Percentiles rank a stretch among this genome's conserved stretches.
Evolutionary conservation across 257 asterid genomes (phyloP).

Genomic region (Penstemon newberryi): DNA sequence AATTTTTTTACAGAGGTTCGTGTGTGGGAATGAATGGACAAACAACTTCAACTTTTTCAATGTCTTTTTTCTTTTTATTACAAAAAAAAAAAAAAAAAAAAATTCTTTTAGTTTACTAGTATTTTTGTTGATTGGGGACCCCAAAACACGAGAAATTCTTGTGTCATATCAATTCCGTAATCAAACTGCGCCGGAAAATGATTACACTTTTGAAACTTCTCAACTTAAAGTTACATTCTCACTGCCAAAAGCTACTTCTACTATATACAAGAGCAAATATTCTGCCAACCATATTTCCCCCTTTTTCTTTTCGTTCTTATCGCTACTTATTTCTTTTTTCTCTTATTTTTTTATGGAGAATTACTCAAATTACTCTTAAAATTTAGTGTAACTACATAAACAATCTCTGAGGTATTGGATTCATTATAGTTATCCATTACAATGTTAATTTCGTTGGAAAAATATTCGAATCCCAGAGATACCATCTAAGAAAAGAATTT

Average conservation of each 20-base stretch:
- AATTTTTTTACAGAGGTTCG: neutral
- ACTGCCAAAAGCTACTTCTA: slow-evolving; percentile 32
- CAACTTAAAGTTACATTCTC: slow-evolving; percentile 29
- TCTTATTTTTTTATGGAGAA: no score
- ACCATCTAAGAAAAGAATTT: no score
- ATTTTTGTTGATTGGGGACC: slow-evolving; percentile 26
- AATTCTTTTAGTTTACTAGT: neutral
- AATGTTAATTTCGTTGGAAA: no score
- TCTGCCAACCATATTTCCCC: slow-evolving; percentile 21
- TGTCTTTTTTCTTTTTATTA: no score
- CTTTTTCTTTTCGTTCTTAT: neutral
- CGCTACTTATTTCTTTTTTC: no score
- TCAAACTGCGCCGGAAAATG: slow-evolving; percentile 68
- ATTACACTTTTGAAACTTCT: slow-evolving; percentile 53
- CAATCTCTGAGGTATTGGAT: no score
- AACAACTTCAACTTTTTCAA: slow-evolving; percentile 8
- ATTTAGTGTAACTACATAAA: no score
- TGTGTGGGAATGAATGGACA: slow-evolving; percentile 5
- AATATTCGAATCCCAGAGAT: no score
- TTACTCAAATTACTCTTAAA: no score
- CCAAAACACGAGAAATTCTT: slow-evolving; percentile 25
- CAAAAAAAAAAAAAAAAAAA: no score
- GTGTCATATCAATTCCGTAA: slow-evolving; percentile 32
- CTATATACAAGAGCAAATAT: slow-evolving; percentile 15
- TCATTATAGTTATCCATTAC: no score